These are phyloP conservation scores for Vaccinium corymbosum DNA, from an alignment of 148 eudicot species.

Conservation along the genomic window DNA sequence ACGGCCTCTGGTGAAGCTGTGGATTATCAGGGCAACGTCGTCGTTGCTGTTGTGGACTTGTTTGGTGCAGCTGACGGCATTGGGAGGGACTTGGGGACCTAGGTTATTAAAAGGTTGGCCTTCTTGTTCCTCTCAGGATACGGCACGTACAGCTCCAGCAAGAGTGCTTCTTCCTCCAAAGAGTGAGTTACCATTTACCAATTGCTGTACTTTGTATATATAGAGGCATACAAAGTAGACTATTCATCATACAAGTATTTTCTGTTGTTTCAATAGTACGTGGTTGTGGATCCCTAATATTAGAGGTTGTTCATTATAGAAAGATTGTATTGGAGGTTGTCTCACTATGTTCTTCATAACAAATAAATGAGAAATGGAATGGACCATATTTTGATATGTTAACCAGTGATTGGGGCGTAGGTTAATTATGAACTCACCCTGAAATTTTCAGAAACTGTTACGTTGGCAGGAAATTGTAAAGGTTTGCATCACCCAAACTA, in stretches of 20 bases:
- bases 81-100: conserved; percentile 77
- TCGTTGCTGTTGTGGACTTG: conserved; percentile 77
- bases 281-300: not conserved
- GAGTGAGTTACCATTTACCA: conserved; percentile 65
- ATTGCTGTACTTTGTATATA: not conserved
- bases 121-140: conserved; percentile 57
- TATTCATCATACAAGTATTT: not conserved
- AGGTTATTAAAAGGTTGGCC: conserved; percentile 81
- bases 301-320: not conserved
- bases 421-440: not conserved
- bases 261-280: not conserved
- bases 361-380: not conserved
- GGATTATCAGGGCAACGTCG: conserved; percentile 72
- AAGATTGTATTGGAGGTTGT: not conserved
- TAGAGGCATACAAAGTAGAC: not conserved
- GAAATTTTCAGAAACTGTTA: not conserved
- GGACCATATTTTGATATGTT: not conserved
- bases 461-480: not conserved
- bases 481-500: not conserved
- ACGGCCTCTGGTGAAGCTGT: conserved; percentile 45
- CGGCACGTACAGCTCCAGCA: conserved; percentile 30
- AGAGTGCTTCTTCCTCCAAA: conserved; percentile 79
- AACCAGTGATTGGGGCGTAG: not conserved
- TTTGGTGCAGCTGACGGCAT: conserved; percentile 60
- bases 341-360: not conserved